Evolutionary conservation across 352 stramenopile species (phyloP).

Genomic region (Phytophthora colocasiae): DNA sequence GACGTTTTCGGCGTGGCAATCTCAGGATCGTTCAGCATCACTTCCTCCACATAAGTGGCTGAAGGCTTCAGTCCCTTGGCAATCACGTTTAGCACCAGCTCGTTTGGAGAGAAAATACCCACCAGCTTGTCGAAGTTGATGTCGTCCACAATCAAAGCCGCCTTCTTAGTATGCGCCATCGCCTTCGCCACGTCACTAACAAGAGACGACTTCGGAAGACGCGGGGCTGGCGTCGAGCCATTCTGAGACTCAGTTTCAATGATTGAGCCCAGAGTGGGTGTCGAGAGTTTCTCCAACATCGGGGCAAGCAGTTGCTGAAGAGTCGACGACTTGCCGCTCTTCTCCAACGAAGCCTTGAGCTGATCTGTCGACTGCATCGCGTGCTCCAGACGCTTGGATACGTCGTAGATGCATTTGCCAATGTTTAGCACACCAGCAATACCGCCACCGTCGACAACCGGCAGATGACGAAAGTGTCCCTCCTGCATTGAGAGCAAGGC

Average conservation of each 20-base stretch:
- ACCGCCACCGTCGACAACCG: constrained; percentile 89
- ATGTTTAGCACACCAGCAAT: constrained; percentile 98
- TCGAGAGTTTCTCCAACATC: constrained; percentile 86
- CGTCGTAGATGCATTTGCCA: constrained; percentile 98
- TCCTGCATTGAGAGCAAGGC: constrained; percentile 98
- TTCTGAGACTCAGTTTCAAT: constrained; percentile 76
- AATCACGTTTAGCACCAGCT: constrained; percentile 97
- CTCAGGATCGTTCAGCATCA: constrained; percentile 92
- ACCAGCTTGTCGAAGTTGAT: constrained; percentile 89
- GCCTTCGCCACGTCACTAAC: constrained; percentile 78
- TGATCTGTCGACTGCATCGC: constrained; percentile 85
- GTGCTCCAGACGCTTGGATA: constrained; percentile 96
- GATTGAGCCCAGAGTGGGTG: constrained; percentile 85
- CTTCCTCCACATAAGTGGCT: constrained; percentile 89
- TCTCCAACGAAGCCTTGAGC: constrained; percentile 83
- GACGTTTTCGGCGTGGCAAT: constrained; percentile 69
- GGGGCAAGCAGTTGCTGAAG: constrained; percentile 80
- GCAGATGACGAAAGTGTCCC: constrained; percentile 97
- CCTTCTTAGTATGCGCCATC: constrained; percentile 90
- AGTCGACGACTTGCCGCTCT: constrained; percentile 73
- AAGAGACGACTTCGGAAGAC: constrained; percentile 86
- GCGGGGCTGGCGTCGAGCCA: constrained; percentile 59
- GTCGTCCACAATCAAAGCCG: constrained; percentile 93
- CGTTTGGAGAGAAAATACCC: constrained; percentile 97
- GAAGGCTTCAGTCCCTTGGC: constrained; percentile 92